Evolutionary conservation across 164 flowering plant genomes (phyloP), one percentile per base, ranked within the genome.

Genomic region (Vitis riparia): DNA sequence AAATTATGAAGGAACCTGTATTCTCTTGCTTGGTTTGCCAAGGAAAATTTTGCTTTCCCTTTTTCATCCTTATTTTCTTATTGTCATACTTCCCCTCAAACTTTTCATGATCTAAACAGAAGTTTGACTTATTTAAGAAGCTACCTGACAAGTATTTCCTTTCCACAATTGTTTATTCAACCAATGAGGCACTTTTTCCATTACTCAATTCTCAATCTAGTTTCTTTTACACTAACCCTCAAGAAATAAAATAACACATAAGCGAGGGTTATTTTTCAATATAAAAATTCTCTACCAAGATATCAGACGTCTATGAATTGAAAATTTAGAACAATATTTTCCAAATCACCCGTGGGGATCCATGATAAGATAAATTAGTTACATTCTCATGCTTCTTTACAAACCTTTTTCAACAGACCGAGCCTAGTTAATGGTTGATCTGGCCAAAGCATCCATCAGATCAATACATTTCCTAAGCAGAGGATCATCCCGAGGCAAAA

Each of bases 391-490:
- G 47, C 13, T n/a, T 44, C 29, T 56, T 67, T 67, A 67, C 52
- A 73, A 59, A 67, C 68, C 70, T 57, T 56, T 13, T 47, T 50
- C 70, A 52, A 55, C 68, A 47, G 73, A 59, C 51, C 66, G 51
- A 0, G 68, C 78, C 80, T 78, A 80, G 53, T 68, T 74, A 66
- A 76, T 58, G 9, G 76, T 65, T 27, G 80, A 74, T 29, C 83
- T 68, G 11, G 71, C 83, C 68, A 77, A 61, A 30, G 80, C 76
- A 61, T 80, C 83, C 73, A 80, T 71, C 10, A 80, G 83, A 27
- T 80, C 78, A 17, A 77, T 63, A 16, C 83, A 80, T 71, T 74
- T 80, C 69, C 62, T 77, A 49, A 80, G 80, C 62, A 80, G 80
- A 51, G 78, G 83, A 74, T 80, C 83, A 29, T 76, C 78, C 52